Evolutionary conservation across 1,284 basidiomycete species (phyloP), one percentile per base, ranked within the genome.

Genomic region (Butyriboletus regius): DNA sequence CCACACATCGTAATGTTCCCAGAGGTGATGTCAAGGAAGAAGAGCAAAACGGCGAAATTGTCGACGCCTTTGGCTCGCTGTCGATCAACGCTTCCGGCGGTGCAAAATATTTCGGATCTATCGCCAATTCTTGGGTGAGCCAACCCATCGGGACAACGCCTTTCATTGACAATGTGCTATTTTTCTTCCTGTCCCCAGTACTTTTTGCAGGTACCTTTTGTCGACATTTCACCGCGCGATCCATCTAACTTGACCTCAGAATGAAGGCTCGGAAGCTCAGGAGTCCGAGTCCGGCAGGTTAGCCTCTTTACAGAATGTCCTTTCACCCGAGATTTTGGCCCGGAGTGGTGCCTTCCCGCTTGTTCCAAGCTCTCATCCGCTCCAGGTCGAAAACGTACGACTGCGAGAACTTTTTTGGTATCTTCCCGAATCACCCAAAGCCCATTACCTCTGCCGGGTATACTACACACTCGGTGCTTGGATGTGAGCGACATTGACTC

Each of bases 1-100:
- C 58, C 3, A 38, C 13, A 18, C 60, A 63, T 33, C 67, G 65
- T 17, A 70, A 66, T 14, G 1, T 57, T 2, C 50, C 59, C 22
- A 50, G 64, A 46, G 48, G 51, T 17, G 50, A 57, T n/a, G 9
- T 66, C 43, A 79, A 78, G 56, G 80, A 82, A 57, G 82, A 86
- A 49, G 82, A 85, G 48, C 72, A 69, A 46, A 77, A 76, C 42
- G 75, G 77, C n/a, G 85, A 88, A 57, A 73, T 86, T 43, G 78
- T 87, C 4, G 83, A 87, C 65, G 83, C 85, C 8, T 87, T 88
- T 64, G 85, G 85, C 18, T 83, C 85, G 0, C 68, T 88, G 10
- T 80, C 82, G 12, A 83, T 88, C 55, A 81, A 73, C 46, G 69
- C 83, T 22, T 78, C 79, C 1, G 85, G 85, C 8, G 77, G 79